Conservation (phyloP, 2,329 filamentous ascomycete genomes). For the Leptographium radiaticola region DNA sequence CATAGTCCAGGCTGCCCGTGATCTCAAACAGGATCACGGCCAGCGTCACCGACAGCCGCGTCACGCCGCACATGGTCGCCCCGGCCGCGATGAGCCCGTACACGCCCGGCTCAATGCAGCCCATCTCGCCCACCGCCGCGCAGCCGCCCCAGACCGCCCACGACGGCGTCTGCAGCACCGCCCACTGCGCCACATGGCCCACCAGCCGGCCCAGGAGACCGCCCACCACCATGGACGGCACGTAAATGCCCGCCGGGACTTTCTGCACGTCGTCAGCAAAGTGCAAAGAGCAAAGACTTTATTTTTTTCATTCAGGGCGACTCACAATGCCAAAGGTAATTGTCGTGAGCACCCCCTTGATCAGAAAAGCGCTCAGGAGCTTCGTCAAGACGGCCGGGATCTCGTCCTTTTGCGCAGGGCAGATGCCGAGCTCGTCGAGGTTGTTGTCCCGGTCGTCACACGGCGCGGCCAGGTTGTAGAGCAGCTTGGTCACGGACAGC, state of each 20-base stretch:
- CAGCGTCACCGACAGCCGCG: constrained; percentile 80
- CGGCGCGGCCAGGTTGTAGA: constrained; percentile 82
- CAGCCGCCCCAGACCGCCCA: constrained; percentile 66
- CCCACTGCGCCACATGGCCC: constrained; percentile 72
- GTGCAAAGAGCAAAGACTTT: not conserved
- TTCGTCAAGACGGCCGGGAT: constrained; percentile 67
- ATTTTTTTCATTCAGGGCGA: too few relatives aligned
- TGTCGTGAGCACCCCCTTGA: constrained; percentile 79
- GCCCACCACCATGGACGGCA: constrained; percentile 96
- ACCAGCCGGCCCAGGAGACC: constrained; percentile 81
- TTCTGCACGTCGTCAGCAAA: constrained; percentile 36
- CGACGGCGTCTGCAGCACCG: constrained; percentile 60
- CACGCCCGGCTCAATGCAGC: constrained; percentile 90
- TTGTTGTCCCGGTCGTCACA: constrained; percentile 58
- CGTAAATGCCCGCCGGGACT: constrained; percentile 91
- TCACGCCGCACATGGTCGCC: constrained; percentile 96
- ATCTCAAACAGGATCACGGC: constrained; percentile 94
- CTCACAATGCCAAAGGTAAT: constrained; percentile 80
- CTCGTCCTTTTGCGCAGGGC: constrained; percentile 55
- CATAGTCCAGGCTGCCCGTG: constrained; percentile 88
- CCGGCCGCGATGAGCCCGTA: constrained; percentile 92
- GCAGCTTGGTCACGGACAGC: constrained; percentile 75
- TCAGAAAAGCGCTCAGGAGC: constrained; percentile 65
- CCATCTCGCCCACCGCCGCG: constrained; percentile 54
- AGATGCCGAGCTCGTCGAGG: constrained; percentile 59